A percentile compares a stretch with the other conserved stretches of the same genome.
Conservation (phyloP, 108 stramenopile genomes). For the Cyclostephanos tholiformis region DNA sequence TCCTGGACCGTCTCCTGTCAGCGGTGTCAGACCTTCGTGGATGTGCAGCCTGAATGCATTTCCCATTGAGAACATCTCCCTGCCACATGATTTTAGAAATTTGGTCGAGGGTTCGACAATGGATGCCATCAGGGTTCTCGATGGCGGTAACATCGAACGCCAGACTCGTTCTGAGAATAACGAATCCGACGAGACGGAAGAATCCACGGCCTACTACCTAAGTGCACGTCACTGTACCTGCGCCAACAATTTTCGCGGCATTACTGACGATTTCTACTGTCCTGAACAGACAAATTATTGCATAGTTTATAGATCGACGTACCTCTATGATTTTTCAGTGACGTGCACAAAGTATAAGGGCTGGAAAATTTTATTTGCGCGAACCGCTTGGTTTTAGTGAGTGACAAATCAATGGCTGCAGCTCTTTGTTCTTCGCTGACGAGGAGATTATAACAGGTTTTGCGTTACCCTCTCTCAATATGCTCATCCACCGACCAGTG, state of each 20-base stretch:
- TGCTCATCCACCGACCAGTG: too few species aligned
- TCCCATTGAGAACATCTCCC: background rate
- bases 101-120: background rate
- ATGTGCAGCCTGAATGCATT: background rate
- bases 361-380: conserved; percentile 18
- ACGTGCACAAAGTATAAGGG: conserved; percentile 14
- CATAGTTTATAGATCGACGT: background rate
- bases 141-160: background rate
- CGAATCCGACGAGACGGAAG: background rate
- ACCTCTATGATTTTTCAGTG: conserved; percentile 16
- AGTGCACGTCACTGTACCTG: conserved; percentile 3
- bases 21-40: background rate
- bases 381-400: conserved; percentile 35
- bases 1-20: too few species aligned
- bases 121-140: background rate
- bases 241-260: background rate
- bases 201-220: background rate
- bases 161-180: background rate
- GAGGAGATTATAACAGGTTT: too few species aligned
- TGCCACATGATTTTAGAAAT: background rate
- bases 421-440: too few species aligned
- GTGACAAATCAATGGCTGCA: too few species aligned
- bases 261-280: conserved; percentile 19
- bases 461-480: too few species aligned
- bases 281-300: conserved; percentile 16